Evolutionary conservation across 805 yeast genomes (phyloP).

Genomic region (Candida verbasci): DNA sequence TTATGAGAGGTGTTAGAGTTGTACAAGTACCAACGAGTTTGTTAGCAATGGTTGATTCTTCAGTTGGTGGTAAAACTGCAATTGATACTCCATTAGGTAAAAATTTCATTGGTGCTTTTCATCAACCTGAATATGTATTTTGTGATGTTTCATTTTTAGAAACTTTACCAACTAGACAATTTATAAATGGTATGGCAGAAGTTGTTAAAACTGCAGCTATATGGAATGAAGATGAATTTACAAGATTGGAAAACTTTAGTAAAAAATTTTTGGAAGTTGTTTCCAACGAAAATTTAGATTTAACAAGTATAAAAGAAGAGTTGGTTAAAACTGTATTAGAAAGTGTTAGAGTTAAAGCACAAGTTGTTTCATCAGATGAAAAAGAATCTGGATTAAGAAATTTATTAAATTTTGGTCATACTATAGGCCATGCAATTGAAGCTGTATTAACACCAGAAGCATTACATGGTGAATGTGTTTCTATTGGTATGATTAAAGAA

Average conservation of each 20-base stretch:
- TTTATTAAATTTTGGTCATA: conserved; percentile 89
- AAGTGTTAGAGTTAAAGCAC: conserved; percentile 87
- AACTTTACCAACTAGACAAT: conserved; percentile 88
- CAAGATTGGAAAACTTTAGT: conserved; percentile 76
- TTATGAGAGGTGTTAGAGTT: conserved; percentile 95
- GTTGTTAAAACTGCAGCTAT: conserved; percentile 97
- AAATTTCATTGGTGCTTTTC: conserved; percentile 93
- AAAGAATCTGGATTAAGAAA: conserved; percentile 93
- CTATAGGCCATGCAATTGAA: conserved; percentile 97
- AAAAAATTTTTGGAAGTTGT: conserved; percentile 66
- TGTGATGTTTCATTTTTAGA: conserved; percentile 84
- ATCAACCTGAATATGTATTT: conserved; percentile 89
- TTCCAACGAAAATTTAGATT: conserved; percentile 38
- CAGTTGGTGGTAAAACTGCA: conserved; percentile 98
- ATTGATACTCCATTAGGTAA: conserved; percentile 95
- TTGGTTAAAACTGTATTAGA: conserved; percentile 76
- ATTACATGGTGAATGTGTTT: conserved; percentile 97
- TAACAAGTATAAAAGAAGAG: conserved; percentile 66
- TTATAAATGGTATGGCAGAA: conserved; percentile 97
- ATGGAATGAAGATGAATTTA: conserved; percentile 89
- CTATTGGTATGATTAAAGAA: conserved; percentile 92
- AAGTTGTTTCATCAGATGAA: conserved; percentile 90
- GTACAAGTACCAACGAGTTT: conserved; percentile 92
- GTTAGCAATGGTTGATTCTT: conserved; percentile 95
- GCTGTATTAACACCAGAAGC: conserved; percentile 97